A percentile compares a stretch with the other conserved stretches of the same genome.
Conservation (phyloP, 306 rosid genomes). For the Erythrophleum fordii region DNA sequence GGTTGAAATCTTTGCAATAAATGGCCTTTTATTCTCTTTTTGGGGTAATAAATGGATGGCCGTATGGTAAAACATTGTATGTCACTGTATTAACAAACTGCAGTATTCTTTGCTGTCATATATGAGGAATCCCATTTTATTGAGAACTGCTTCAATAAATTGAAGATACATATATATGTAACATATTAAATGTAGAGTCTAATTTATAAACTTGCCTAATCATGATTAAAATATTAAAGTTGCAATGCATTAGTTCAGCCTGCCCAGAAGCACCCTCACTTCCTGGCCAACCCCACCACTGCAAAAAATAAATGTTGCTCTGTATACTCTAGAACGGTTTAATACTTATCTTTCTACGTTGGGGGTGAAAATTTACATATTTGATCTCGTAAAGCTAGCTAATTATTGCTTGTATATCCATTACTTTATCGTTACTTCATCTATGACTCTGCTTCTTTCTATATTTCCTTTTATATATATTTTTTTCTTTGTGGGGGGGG, state of each 20-base stretch:
- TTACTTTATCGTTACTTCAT: background rate
- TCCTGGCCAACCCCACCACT: background rate
- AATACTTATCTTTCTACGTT: background rate
- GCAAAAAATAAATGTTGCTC: background rate
- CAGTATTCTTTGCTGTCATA: background rate
- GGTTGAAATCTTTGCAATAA: background rate
- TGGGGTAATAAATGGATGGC: background rate
- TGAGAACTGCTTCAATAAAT: too few relatives aligned
- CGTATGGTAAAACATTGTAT: background rate
- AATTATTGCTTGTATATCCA: constrained; percentile 18
- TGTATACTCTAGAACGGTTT: background rate
- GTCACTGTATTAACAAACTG: background rate
- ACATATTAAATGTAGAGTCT: too few relatives aligned
- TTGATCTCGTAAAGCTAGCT: background rate
- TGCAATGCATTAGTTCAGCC: background rate
- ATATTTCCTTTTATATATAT: background rate
- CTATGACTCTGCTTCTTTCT: constrained; percentile 1
- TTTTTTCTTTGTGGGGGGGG: background rate
- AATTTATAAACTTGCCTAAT: background rate
- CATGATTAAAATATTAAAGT: background rate
- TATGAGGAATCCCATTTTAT: background rate
- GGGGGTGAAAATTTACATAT: background rate
- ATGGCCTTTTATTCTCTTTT: background rate
- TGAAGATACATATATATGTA: too few relatives aligned
- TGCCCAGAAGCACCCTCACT: background rate